phyloP scores from a whole-genome alignment of 805 yeast genomes.

The Barnettozyma sp. region DNA sequence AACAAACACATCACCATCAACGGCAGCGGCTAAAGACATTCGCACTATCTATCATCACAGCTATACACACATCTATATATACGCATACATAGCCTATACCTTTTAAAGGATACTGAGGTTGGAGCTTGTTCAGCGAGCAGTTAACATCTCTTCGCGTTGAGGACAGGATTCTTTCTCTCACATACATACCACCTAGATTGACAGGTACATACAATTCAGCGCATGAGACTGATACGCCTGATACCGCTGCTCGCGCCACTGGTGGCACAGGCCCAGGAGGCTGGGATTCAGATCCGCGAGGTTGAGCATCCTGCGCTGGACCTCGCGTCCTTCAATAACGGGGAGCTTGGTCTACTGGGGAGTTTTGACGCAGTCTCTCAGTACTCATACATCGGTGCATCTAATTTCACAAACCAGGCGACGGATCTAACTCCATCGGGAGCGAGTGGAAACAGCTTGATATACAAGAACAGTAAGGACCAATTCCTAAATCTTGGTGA shows the following conservation, averaged over 20 bases:
- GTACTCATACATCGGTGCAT: conserved; percentile 30
- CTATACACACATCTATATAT: too few relatives aligned
- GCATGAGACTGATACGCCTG: conserved; percentile 6
- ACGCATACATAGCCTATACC: too few relatives aligned
- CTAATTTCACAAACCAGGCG: conserved; percentile 25
- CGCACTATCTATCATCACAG: too few relatives aligned
- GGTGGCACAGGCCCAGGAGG: conserved; percentile 3
- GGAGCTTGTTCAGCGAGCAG: too few relatives aligned
- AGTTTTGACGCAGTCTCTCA: conserved; percentile 31
- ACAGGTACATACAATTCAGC: too few relatives aligned
- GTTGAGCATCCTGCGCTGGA: conserved; percentile 17
- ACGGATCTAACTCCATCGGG: conserved; percentile 3
- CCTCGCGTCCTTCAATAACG: conserved; percentile 17
- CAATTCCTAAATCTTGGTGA: conserved; percentile 18
- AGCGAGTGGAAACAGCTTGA: conserved; percentile 16
- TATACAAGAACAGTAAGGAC: conserved; percentile 13
- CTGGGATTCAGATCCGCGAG: conserved; percentile 12
- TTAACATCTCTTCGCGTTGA: background rate
- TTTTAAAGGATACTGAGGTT: too few relatives aligned
- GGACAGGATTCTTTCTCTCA: background rate
- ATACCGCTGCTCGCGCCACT: conserved; percentile 5
- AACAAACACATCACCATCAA: too few relatives aligned
- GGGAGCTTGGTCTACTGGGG: conserved; percentile 27
- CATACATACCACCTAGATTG: too few relatives aligned
- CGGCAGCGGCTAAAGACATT: too few relatives aligned